phyloP scores from a whole-genome alignment of 2,329 filamentous ascomycete species.

The Epichloe scottii region DNA sequence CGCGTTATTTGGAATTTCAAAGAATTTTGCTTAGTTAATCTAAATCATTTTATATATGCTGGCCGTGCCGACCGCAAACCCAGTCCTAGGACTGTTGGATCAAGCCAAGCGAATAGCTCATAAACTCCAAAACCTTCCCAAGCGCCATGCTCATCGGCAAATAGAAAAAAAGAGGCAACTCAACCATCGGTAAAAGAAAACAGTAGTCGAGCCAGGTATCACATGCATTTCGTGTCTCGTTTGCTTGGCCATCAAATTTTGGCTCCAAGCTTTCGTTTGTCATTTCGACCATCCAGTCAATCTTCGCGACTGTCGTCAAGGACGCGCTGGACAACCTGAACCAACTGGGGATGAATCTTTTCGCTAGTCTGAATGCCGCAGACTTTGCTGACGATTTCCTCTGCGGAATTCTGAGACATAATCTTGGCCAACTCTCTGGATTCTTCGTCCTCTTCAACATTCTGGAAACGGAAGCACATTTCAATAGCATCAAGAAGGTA shows the following conservation, averaged over 20 bases:
- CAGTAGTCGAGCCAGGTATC: background rate
- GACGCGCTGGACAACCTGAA: slow-evolving; percentile 71
- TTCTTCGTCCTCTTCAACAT: slow-evolving; percentile 85
- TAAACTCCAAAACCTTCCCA: slow-evolving; percentile 9
- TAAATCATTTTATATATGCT: slow-evolving; percentile 7
- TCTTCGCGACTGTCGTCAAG: slow-evolving; percentile 47
- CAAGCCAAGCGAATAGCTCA: background rate
- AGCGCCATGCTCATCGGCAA: slow-evolving; percentile 12
- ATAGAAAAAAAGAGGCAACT: background rate
- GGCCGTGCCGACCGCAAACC: background rate
- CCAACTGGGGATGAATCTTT: slow-evolving; percentile 63
- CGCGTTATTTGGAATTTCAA: background rate
- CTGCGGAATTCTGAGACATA: slow-evolving; percentile 59
- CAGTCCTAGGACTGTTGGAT: background rate
- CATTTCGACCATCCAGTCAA: slow-evolving; percentile 19
- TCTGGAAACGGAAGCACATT: slow-evolving; percentile 91
- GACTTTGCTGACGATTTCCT: slow-evolving; percentile 66
- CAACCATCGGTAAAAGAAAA: too few species aligned
- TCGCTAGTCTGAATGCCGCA: slow-evolving; percentile 68
- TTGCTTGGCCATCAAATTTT: slow-evolving; percentile 5
- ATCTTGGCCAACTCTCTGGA: slow-evolving; percentile 75
- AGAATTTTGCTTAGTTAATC: background rate
- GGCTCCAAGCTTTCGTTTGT: background rate
- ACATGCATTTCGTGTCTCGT: slow-evolving; percentile 7
- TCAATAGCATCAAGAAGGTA: slow-evolving; percentile 73